Conservation (phyloP, 164 flowering plant genomes). For the Kalanchoe fedtschenkoi region DNA sequence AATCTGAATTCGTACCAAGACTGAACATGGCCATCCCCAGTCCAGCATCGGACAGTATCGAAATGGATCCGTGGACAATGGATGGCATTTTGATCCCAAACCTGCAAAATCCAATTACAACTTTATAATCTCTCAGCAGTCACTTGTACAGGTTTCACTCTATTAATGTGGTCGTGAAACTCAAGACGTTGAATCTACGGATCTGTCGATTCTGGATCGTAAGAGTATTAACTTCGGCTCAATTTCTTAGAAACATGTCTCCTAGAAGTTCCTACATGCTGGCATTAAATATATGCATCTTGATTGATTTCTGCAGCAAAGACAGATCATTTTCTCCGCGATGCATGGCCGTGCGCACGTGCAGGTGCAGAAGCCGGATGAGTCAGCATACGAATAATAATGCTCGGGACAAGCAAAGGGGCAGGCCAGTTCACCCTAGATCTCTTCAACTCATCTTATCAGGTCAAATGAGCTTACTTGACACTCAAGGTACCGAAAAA, state of each 20-base stretch:
- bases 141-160: too few species aligned
- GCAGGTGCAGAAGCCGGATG: neutral
- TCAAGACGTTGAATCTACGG: neutral
- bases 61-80: slow-evolving; percentile 5
- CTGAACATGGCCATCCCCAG: slow-evolving; percentile 10
- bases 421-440: slow-evolving; percentile 1
- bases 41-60: slow-evolving; percentile 5
- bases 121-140: too few species aligned
- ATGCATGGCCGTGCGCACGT: neutral
- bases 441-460: neutral
- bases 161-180: neutral
- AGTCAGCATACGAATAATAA: neutral
- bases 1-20: neutral
- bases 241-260: neutral
- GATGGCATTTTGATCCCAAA: slow-evolving; percentile 5
- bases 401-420: neutral
- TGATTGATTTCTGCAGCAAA: slow-evolving; percentile 2
- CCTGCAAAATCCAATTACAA: too few species aligned
- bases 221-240: neutral
- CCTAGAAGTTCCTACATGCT: neutral
- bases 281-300: neutral
- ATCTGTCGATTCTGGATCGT: neutral
- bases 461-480: neutral
- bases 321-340: neutral
- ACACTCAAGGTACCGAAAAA: neutral